Evolutionary conservation across 352 stramenopile genomes (phyloP).

Genomic region (Phytophthora sp.): DNA sequence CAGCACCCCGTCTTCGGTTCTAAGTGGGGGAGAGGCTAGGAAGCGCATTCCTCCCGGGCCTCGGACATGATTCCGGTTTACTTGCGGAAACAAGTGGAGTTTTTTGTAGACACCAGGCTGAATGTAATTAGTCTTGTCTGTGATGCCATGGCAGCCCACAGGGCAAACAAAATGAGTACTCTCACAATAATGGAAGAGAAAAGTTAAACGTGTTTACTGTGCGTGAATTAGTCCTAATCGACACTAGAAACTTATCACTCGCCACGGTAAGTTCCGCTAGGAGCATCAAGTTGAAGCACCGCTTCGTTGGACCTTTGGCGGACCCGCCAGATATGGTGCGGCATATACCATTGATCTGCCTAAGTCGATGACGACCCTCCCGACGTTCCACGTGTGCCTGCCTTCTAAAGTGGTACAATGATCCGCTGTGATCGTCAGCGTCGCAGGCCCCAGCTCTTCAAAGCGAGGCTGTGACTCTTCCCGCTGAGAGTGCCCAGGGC

Average conservation of each 20-base stretch:
- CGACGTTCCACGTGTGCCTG: no score
- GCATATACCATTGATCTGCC: conserved; percentile 18
- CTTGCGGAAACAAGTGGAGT: neutral
- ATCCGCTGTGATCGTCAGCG: no score
- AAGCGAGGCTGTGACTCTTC: no score
- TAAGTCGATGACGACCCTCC: no score
- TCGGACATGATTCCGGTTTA: neutral
- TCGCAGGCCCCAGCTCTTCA: no score
- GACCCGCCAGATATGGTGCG: neutral
- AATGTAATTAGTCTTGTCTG: neutral
- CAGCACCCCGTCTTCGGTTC: neutral
- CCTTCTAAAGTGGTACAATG: no score
- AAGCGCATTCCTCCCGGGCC: neutral
- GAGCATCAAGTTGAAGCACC: conserved; percentile 24
- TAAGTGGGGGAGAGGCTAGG: neutral
- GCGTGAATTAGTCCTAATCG: neutral
- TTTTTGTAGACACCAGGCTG: neutral
- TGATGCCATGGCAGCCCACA: neutral
- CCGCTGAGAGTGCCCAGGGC: no score
- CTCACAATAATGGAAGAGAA: conserved; percentile 1
- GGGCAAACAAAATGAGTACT: neutral
- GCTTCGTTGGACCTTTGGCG: conserved; percentile 27
- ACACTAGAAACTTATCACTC: conserved; percentile 16
- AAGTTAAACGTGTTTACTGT: conserved; percentile 8
- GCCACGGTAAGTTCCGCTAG: neutral